phyloP scores from a whole-genome alignment of 768 basidiomycete genomes.

The Lentinula sp. region DNA sequence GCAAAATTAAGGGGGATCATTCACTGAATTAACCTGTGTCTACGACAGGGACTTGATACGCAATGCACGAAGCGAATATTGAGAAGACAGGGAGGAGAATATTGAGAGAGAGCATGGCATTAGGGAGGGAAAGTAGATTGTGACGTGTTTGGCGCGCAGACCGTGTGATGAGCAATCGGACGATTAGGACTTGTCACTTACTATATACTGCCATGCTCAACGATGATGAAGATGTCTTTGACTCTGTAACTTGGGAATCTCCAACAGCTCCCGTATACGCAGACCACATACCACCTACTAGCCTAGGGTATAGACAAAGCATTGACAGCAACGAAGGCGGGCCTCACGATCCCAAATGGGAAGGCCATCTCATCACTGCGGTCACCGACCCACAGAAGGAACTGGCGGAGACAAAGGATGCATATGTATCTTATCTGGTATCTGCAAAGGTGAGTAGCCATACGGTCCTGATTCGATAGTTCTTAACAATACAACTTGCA shows the following conservation, averaged over 20 bases:
- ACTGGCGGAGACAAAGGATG: slow-evolving; percentile 94
- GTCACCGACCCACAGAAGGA: slow-evolving; percentile 95
- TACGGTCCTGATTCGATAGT: not conserved
- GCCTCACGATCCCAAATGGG: slow-evolving; percentile 89
- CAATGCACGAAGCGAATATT: slow-evolving; percentile 28
- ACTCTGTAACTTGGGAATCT: slow-evolving; percentile 88
- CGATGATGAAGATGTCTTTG: slow-evolving; percentile 87
- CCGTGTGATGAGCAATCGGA: slow-evolving; percentile 1
- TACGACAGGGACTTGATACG: slow-evolving; percentile 59
- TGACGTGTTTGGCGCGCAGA: slow-evolving; percentile 3
- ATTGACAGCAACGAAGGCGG: slow-evolving; percentile 59
- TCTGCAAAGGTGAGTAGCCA: slow-evolving; percentile 60
- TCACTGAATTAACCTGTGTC: slow-evolving; percentile 39
- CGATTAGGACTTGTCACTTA: slow-evolving; percentile 13
- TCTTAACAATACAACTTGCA: slow-evolving; percentile 23
- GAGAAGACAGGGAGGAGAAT: slow-evolving; percentile 25
- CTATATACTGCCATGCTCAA: slow-evolving; percentile 52
- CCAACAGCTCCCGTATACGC: slow-evolving; percentile 49
- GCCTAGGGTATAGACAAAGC: slow-evolving; percentile 81
- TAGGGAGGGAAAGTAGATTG: not conserved
- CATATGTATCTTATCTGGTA: slow-evolving; percentile 92
- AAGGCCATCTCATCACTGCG: slow-evolving; percentile 73
- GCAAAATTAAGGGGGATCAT: not conserved
- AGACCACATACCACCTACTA: slow-evolving; percentile 34
- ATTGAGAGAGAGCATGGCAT: not conserved